phyloP scores from a whole-genome alignment of 345 rosid genomes.

The Bruguiera sexangula region DNA sequence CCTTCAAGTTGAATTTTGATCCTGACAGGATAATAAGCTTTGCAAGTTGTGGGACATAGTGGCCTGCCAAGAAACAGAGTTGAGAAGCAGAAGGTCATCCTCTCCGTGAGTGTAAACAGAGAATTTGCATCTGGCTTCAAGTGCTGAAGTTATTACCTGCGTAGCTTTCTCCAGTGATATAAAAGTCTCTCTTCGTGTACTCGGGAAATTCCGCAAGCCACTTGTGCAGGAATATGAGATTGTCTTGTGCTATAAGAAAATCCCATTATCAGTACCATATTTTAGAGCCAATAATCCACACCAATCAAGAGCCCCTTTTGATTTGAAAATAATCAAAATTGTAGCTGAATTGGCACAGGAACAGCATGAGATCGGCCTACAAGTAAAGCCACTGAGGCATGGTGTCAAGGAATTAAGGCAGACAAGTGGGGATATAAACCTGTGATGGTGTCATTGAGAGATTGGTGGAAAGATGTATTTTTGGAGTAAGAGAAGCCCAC shows the following conservation, averaged over 20 bases:
- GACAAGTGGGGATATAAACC: not conserved
- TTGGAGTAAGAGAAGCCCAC: not conserved
- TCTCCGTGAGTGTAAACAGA: not conserved
- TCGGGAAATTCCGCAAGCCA: not conserved
- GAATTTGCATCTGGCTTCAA: not conserved
- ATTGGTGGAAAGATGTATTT: not conserved
- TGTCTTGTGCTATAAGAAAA: not conserved
- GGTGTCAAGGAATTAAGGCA: not conserved
- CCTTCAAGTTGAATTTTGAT: not conserved
- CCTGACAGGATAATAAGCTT: not conserved
- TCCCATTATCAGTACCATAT: not conserved
- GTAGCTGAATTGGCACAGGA: too few relatives aligned
- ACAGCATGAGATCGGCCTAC: not conserved
- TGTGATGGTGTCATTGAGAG: not conserved
- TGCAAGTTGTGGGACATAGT: constrained; percentile 1
- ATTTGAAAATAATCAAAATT: not conserved
- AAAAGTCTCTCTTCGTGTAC: not conserved
- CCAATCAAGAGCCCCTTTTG: not conserved
- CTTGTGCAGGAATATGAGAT: not conserved
- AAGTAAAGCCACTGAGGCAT: too few relatives aligned
- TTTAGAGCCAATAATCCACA: not conserved
- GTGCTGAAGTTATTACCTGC: not conserved
- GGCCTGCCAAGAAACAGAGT: not conserved
- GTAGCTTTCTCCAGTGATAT: not conserved
- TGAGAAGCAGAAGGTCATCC: not conserved